Evolutionary conservation across 305 asterid species (phyloP).

Genomic region (Vinca major): DNA sequence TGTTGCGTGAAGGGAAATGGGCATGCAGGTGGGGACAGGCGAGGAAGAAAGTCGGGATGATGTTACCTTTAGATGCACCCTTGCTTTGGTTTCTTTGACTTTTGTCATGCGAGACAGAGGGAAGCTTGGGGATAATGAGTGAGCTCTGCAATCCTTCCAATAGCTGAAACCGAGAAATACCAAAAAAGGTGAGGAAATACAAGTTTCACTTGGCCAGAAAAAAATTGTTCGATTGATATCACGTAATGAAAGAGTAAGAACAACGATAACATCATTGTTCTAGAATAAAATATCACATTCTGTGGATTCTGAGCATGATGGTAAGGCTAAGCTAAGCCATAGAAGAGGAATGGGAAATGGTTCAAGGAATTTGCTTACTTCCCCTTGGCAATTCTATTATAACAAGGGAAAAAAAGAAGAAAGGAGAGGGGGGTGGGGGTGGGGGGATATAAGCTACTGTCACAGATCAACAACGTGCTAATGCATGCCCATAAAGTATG

Average conservation of each 20-base stretch:
- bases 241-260: too few species aligned
- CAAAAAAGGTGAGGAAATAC: too few species aligned
- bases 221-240: background rate
- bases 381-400: too few species aligned
- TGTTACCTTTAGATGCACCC: slow-evolving; percentile 47
- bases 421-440: too few species aligned
- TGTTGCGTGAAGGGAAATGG: background rate
- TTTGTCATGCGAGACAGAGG: slow-evolving; percentile 65
- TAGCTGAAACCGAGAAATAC: slow-evolving; percentile 32
- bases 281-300: background rate
- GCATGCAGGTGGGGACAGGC: background rate
- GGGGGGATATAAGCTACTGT: too few species aligned
- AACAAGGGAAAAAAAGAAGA: too few species aligned
- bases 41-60: background rate
- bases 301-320: too few species aligned
- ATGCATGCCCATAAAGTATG: too few species aligned
- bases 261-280: too few species aligned
- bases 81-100: slow-evolving; percentile 45
- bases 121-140: slow-evolving; percentile 55
- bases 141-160: slow-evolving; percentile 96
- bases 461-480: too few species aligned
- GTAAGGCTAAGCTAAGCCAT: background rate
- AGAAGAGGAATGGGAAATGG: too few species aligned
- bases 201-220: too few species aligned
- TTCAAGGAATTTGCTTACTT: background rate